Evolutionary conservation across 1,284 basidiomycete species (phyloP).

Genomic region (Naganishia sp.): DNA sequence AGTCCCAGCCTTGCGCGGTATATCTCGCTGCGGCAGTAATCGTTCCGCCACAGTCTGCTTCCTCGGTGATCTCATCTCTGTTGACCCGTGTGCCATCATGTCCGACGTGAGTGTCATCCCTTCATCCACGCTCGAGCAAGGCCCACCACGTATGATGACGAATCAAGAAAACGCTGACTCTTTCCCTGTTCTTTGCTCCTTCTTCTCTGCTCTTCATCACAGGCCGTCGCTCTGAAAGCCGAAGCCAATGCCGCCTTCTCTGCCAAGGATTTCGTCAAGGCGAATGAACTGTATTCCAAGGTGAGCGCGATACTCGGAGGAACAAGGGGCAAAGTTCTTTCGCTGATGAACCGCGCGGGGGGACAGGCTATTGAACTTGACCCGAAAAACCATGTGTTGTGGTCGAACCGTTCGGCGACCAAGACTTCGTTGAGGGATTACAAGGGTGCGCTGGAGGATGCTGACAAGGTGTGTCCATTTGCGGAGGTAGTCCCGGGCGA

Average conservation of each 20-base stretch:
- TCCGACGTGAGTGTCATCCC: constrained; percentile 15
- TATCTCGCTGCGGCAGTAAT: not conserved
- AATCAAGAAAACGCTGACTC: constrained; percentile 9
- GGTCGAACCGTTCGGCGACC: constrained; percentile 89
- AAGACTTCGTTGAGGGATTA: constrained; percentile 81
- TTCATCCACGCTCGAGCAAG: not conserved
- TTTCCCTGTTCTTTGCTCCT: not conserved
- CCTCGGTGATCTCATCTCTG: too few species aligned
- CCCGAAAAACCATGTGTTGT: constrained; percentile 81
- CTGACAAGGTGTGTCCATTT: constrained; percentile 70
- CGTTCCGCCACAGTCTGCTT: not conserved
- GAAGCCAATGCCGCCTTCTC: constrained; percentile 95
- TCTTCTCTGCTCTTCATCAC: not conserved
- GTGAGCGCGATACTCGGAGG: constrained; percentile 21
- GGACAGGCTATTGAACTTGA: constrained; percentile 75
- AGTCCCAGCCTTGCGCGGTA: not conserved
- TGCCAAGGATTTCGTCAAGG: constrained; percentile 86
- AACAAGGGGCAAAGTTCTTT: not conserved
- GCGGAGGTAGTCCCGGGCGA: not conserved
- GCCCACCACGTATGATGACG: constrained; percentile 20
- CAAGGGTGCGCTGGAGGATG: constrained; percentile 77
- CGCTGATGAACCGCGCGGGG: not conserved
- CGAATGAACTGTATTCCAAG: constrained; percentile 76
- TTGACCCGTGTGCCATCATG: constrained; percentile 2
- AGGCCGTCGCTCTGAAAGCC: constrained; percentile 72